These are phyloP conservation scores for Venturia effusa DNA, from an alignment of 2,329 filamentous ascomycete species.

Conservation along the genomic window DNA sequence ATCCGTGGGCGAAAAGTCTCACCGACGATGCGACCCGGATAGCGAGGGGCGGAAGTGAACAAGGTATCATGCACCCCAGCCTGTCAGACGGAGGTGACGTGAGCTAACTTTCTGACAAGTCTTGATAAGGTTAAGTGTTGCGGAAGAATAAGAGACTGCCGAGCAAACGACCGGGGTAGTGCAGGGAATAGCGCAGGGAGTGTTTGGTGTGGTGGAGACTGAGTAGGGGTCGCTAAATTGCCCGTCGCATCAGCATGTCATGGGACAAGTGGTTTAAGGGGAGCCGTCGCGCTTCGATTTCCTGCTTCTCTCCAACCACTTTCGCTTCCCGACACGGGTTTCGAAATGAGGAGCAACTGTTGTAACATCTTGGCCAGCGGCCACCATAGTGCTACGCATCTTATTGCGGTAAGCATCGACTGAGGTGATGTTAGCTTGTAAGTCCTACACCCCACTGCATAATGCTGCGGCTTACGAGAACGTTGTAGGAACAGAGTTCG, in stretches of 20 bases:
- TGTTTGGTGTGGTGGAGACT: background rate
- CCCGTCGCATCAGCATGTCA: background rate
- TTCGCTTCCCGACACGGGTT: constrained; percentile 73
- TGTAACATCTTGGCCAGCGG: constrained; percentile 62
- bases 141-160: background rate
- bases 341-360: constrained; percentile 77
- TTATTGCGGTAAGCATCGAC: constrained; percentile 94
- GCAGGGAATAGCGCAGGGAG: background rate
- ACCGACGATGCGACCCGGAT: background rate
- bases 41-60: background rate
- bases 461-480: constrained; percentile 58
- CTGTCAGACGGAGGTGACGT: constrained; percentile 2
- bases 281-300: constrained; percentile 26
- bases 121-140: background rate
- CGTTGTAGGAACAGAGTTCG: constrained; percentile 81
- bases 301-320: constrained; percentile 38
- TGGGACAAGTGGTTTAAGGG: constrained; percentile 13
- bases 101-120: background rate
- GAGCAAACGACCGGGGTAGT: background rate
- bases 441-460: constrained; percentile 13
- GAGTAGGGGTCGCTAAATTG: background rate
- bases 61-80: background rate
- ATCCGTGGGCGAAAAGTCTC: background rate
- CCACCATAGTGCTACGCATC: constrained; percentile 72
- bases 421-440: constrained; percentile 25